Percentiles rank a stretch among this genome's conserved stretches.
Conservation (phyloP, 495 filamentous ascomycete genomes). For the Acidiella bohemica region DNA sequence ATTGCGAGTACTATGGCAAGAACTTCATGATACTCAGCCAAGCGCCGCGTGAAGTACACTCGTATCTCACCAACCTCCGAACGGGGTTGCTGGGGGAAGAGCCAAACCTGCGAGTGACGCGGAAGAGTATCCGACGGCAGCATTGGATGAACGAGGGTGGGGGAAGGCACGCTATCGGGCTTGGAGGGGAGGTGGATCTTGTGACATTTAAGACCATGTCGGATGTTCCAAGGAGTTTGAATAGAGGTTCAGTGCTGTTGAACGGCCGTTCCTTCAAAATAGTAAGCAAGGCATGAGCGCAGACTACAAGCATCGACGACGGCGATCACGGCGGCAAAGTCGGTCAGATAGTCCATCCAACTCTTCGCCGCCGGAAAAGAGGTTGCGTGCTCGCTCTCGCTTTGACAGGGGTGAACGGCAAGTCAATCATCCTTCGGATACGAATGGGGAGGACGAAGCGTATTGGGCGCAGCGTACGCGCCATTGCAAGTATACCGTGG, state of each 20-base stretch:
- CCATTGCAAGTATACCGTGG: constrained; percentile 14
- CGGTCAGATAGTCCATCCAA: constrained; percentile 1
- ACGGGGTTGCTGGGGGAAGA: constrained; percentile 24
- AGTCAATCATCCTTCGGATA: neutral
- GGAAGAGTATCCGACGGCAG: constrained; percentile 5
- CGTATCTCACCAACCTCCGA: constrained; percentile 23
- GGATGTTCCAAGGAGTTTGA: constrained; percentile 17
- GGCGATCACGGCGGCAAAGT: constrained; percentile 5
- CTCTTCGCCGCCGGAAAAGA: constrained; percentile 11
- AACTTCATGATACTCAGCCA: constrained; percentile 19
- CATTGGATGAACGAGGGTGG: constrained; percentile 1
- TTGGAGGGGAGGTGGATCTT: constrained; percentile 11
- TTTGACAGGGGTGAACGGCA: too few species aligned
- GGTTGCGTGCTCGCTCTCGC: neutral
- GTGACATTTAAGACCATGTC: constrained; percentile 16
- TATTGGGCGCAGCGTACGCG: constrained; percentile 14
- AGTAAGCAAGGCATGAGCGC: constrained; percentile 12
- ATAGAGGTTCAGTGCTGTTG: constrained; percentile 18
- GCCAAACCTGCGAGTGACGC: constrained; percentile 15
- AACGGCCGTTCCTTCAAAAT: constrained; percentile 21
- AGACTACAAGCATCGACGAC: neutral
- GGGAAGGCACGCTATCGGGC: neutral
- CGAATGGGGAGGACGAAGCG: constrained; percentile 12
- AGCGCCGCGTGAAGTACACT: constrained; percentile 20
- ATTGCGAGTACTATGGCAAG: constrained; percentile 20